Evolutionary conservation across 768 basidiomycete genomes (phyloP).

Genomic region (Boletus sp.): DNA sequence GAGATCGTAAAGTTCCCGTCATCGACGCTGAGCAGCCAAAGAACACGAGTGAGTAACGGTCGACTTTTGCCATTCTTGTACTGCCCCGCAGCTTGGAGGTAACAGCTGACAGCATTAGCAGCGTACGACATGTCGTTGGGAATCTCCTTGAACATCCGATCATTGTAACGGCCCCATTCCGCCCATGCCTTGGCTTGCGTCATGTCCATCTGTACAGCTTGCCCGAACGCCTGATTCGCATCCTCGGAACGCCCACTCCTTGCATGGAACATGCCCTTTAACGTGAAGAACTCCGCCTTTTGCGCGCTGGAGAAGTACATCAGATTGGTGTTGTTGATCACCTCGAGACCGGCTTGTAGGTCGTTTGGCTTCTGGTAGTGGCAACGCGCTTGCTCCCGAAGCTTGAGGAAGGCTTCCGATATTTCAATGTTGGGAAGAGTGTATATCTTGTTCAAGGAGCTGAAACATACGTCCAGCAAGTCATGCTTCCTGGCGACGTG

Average conservation of each 20-base stretch:
- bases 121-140: constrained; percentile 74
- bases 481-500: constrained; percentile 98
- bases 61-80: constrained; percentile 94
- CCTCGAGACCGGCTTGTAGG: constrained; percentile 90
- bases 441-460: constrained; percentile 94
- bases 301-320: constrained; percentile 95
- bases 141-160: constrained; percentile 87
- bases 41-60: constrained; percentile 83
- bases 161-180: constrained; percentile 95
- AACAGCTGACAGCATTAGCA: constrained; percentile 93
- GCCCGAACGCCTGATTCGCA: constrained; percentile 87
- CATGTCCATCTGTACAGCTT: constrained; percentile 96
- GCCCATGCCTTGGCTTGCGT: constrained; percentile 96
- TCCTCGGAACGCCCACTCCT: constrained; percentile 84
- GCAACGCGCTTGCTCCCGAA: constrained; percentile 97
- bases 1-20: constrained; percentile 70
- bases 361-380: constrained; percentile 96
- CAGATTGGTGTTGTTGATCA: constrained; percentile 99
- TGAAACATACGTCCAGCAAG: constrained; percentile 93
- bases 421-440: constrained; percentile 99
- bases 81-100: constrained; percentile 93
- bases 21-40: constrained; percentile 97
- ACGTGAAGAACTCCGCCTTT: constrained; percentile 97
- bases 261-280: constrained; percentile 98
- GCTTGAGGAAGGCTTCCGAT: constrained; percentile 97